phyloP scores from a whole-genome alignment of 1,284 basidiomycete species.

The Bjerkandera adusta region DNA sequence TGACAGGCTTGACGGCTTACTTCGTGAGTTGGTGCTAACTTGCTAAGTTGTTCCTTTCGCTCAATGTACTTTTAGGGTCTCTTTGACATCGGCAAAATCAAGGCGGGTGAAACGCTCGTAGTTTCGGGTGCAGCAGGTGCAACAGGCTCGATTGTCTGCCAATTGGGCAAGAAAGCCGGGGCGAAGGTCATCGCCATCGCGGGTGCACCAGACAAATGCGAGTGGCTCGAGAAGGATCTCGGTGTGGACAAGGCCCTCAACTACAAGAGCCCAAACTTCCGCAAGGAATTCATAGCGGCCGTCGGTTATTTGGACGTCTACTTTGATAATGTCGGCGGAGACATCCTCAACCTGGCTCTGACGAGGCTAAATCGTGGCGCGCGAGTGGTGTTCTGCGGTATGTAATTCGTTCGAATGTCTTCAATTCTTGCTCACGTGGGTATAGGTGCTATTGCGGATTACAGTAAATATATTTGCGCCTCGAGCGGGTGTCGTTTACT shows the following conservation, averaged over 20 bases:
- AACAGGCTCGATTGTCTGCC: constrained; percentile 72
- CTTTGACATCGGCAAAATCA: constrained; percentile 73
- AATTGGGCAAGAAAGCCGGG: constrained; percentile 74
- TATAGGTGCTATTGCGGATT: constrained; percentile 75
- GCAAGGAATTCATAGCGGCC: constrained; percentile 55
- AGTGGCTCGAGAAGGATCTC: constrained; percentile 77
- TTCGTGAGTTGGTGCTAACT: constrained; percentile 48
- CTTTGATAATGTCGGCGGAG: constrained; percentile 89
- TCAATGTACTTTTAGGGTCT: constrained; percentile 57
- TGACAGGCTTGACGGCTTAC: constrained; percentile 78
- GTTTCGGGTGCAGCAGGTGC: constrained; percentile 91
- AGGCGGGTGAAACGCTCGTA: constrained; percentile 80
- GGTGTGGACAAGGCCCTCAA: constrained; percentile 84
- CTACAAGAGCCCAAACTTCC: constrained; percentile 82
- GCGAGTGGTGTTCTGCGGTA: constrained; percentile 75
- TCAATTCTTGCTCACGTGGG: not conserved
- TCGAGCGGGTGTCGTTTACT: too few species aligned
- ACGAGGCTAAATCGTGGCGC: constrained; percentile 74
- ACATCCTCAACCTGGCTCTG: constrained; percentile 77
- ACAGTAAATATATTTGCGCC: constrained; percentile 52
- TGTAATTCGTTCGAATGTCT: constrained; percentile 17
- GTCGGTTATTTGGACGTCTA: constrained; percentile 74
- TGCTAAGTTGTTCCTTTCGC: not conserved
- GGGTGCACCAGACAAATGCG: constrained; percentile 77
- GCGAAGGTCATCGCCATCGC: constrained; percentile 86